Evolutionary conservation across 495 filamentous ascomycete species (phyloP), one percentile per base, ranked within the genome.

Genomic region (Choiromyces venosus): DNA sequence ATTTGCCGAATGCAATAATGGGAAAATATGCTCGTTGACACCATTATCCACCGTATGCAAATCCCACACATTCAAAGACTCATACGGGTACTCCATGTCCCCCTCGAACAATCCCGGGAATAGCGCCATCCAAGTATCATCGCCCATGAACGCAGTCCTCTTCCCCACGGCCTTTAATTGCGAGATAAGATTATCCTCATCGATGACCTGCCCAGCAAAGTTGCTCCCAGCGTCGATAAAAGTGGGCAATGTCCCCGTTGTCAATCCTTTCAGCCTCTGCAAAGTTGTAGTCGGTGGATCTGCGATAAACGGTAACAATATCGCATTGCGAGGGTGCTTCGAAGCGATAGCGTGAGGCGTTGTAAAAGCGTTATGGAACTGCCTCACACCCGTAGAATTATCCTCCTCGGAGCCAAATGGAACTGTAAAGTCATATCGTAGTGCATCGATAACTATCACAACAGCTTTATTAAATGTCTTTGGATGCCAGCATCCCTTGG

Each of bases 51-150:
- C 91, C 0, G 96, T 98, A 79, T 97, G 93, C 79, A 99, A 82
- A 82, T 99, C 95, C 93, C 93, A 97, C 6, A 97, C 95, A 80
- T 98, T 97, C 83, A 99, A 94, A 61, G 94, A 97, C 82, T 98
- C 94, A 81, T 96, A 97, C 2, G 95, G 88, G 73, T 85, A 86
- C 72, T 93, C 95, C 68, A 98, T 87, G 61, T 93, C 90, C 3
- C 87, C 84, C 80, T 97, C 90, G 78, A 99, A 98, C 82, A 96
- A 92, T 10, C 87, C 92, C 0, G 96, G 96, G 79, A 97, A 99
- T 52, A 99, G 83, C 46, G 91, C 84, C 71, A 92, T 91, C 95
- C 95, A 99, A 10, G 95, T 99, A 82, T 99, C 94, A 79, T 99
- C 95, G 16, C 95, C 95, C 56, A 98, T 86, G 78, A 98, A 96